phyloP scores from a whole-genome alignment of 192 early-diverging fungal species.

The Backusella westeae region DNA sequence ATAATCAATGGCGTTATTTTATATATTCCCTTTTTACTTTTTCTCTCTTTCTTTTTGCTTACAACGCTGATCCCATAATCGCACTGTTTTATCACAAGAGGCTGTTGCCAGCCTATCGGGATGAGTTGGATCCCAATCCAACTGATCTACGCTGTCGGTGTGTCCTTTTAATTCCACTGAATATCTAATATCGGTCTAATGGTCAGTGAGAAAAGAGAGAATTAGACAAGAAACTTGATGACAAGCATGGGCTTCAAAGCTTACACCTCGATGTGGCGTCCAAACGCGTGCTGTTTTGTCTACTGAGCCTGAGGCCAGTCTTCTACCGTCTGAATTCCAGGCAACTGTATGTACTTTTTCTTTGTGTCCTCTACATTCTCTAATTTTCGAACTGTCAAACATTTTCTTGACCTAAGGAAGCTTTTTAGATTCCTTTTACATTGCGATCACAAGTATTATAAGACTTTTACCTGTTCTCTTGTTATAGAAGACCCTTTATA shows the following conservation, averaged over 20 bases:
- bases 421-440: background rate
- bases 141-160: constrained; percentile 74
- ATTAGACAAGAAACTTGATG: background rate
- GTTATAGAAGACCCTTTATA: constrained; percentile 16
- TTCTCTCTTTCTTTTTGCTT: constrained; percentile 2
- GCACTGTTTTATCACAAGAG: constrained; percentile 73
- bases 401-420: constrained; percentile 35
- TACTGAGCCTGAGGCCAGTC: constrained; percentile 69
- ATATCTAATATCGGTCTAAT: constrained; percentile 53
- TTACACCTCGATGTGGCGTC: constrained; percentile 58
- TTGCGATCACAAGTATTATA: background rate
- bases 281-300: constrained; percentile 75
- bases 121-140: constrained; percentile 77
- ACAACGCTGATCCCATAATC: constrained; percentile 82
- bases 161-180: constrained; percentile 71
- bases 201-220: background rate
- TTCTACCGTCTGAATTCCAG: constrained; percentile 70
- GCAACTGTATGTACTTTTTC: constrained; percentile 69
- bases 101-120: constrained; percentile 71
- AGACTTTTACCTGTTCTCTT: constrained; percentile 21
- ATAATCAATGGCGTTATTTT: background rate
- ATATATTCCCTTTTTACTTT: background rate
- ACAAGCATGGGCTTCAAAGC: background rate
- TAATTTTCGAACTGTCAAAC: constrained; percentile 42
- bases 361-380: constrained; percentile 53